phyloP scores from a whole-genome alignment of 2,329 filamentous ascomycete species.

The Chalaropsis thielavioides region DNA sequence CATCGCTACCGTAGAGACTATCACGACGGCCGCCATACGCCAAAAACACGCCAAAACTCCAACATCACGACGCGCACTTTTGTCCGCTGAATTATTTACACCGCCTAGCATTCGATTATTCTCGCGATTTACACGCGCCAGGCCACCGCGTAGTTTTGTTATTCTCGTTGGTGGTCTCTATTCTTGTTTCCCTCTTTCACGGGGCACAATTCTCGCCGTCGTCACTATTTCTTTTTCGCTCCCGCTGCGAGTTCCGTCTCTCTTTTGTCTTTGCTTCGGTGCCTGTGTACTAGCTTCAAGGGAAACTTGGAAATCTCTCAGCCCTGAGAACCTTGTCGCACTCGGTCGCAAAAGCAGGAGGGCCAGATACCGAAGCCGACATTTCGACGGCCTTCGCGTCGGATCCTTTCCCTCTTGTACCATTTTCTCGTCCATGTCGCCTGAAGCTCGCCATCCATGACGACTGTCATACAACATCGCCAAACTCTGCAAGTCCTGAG shows the following conservation, averaged over 20 bases:
- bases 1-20: slow-evolving; percentile 8
- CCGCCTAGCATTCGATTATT: slow-evolving; percentile 12
- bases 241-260: neutral
- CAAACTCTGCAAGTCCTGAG: slow-evolving; percentile 52
- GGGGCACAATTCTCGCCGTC: neutral
- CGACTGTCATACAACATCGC: slow-evolving; percentile 51
- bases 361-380: slow-evolving; percentile 8
- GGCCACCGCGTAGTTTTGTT: slow-evolving; percentile 7
- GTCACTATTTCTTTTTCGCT: neutral
- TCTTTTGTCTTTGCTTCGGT: slow-evolving; percentile 2
- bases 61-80: slow-evolving; percentile 12
- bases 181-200: slow-evolving; percentile 4
- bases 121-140: slow-evolving; percentile 14
- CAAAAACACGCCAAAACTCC: neutral
- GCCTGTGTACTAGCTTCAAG: slow-evolving; percentile 1
- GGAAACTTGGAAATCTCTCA: neutral
- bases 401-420: neutral
- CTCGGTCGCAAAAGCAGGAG: slow-evolving; percentile 1
- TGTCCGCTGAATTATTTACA: neutral
- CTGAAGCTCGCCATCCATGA: slow-evolving; percentile 44
- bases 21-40: neutral
- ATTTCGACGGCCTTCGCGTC: slow-evolving; percentile 9
- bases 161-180: slow-evolving; percentile 9
- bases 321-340: slow-evolving; percentile 6
- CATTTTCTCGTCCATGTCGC: slow-evolving; percentile 14